phyloP scores from a whole-genome alignment of 768 basidiomycete genomes.

The Leccinum barrowsii region DNA sequence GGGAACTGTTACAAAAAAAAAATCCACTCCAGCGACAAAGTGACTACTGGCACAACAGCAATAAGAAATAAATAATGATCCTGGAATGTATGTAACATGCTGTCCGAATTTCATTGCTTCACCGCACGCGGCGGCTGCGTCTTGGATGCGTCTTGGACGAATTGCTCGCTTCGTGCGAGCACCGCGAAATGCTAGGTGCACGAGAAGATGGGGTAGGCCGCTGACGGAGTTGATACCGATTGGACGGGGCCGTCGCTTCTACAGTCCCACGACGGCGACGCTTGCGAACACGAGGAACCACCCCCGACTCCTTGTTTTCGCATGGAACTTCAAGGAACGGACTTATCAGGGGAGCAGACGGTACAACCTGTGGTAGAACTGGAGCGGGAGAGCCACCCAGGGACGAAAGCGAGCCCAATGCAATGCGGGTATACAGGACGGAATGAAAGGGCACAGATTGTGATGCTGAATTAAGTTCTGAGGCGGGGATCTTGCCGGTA shows the following conservation, averaged over 20 bases:
- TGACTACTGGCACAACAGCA: conserved; percentile 30
- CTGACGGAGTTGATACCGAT: conserved; percentile 31
- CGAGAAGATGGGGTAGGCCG: conserved; percentile 21
- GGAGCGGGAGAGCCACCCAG: conserved; percentile 2
- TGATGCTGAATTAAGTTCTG: conserved; percentile 35
- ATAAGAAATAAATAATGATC: conserved; percentile 36
- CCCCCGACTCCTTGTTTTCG: conserved; percentile 4
- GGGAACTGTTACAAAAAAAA: neutral
- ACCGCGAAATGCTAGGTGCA: conserved; percentile 15
- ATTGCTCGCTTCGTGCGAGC: conserved; percentile 11
- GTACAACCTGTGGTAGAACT: conserved; percentile 3
- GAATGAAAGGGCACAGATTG: conserved; percentile 29
- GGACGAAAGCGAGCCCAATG: conserved; percentile 26
- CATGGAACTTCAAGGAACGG: conserved; percentile 9
- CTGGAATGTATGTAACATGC: neutral
- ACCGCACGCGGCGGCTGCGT: conserved; percentile 13
- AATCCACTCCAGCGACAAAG: conserved; percentile 5
- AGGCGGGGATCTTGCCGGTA: conserved; percentile 32
- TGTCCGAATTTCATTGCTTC: neutral
- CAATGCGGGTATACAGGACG: conserved; percentile 37
- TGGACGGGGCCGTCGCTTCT: conserved; percentile 7
- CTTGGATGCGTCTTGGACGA: conserved; percentile 14
- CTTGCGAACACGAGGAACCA: conserved; percentile 6
- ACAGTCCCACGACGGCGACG: conserved; percentile 8
- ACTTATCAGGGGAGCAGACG: conserved; percentile 7